These are phyloP conservation scores for Lithospermum erythrorhizon DNA, from an alignment of 257 asterid genomes.

Conservation along the genomic window DNA sequence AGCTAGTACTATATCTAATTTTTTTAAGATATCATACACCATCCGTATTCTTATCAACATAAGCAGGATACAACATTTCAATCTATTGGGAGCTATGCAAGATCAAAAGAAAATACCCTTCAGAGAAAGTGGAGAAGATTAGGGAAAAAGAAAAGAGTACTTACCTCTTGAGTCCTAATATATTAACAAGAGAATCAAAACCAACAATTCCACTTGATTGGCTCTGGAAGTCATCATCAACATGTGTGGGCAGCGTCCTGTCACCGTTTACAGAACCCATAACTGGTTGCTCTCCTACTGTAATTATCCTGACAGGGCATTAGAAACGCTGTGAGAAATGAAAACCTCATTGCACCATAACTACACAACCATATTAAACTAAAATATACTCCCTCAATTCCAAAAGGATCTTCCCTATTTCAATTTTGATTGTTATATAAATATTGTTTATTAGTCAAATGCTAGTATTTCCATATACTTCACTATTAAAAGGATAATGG, in stretches of 20 bases:
- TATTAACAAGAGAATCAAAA: conserved; percentile 91
- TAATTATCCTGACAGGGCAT: conserved; percentile 43
- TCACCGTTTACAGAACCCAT: conserved; percentile 41
- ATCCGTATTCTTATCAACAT: neutral
- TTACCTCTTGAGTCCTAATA: conserved; percentile 93
- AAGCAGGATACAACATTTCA: neutral
- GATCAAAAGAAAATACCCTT: neutral
- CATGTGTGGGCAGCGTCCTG: conserved; percentile 40
- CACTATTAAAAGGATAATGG: too few species aligned
- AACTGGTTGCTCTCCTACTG: conserved; percentile 22
- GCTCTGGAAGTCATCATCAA: conserved; percentile 39
- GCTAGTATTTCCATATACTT: too few species aligned
- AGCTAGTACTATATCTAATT: neutral
- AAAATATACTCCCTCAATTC: too few species aligned
- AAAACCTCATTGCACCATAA: neutral
- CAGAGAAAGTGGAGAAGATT: neutral
- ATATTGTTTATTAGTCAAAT: too few species aligned
- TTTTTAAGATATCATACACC: neutral
- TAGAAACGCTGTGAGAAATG: conserved; percentile 8
- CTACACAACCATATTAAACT: too few species aligned
- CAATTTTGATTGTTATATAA: too few species aligned
- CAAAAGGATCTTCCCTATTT: neutral
- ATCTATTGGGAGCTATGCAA: neutral
- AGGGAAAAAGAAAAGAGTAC: conserved; percentile 4
- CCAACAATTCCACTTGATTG: conserved; percentile 96